phyloP scores from a whole-genome alignment of 2,329 filamentous ascomycete species.

The Stemphylium vesicarium region DNA sequence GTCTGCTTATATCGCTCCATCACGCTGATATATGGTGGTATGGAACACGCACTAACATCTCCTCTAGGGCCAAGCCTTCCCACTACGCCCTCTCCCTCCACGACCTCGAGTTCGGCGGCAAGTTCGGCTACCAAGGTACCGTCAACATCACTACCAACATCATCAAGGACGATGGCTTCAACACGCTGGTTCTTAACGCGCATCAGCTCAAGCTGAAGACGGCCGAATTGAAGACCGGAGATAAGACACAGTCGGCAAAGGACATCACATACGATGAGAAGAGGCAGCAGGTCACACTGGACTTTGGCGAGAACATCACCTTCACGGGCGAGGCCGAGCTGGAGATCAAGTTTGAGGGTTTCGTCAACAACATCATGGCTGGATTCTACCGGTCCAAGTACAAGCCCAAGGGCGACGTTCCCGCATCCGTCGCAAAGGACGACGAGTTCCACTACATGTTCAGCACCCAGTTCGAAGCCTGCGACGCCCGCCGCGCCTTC shows the following conservation, averaged over 20 bases:
- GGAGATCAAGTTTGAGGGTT: constrained; percentile 76
- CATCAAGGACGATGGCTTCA: constrained; percentile 66
- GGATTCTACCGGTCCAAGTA: constrained; percentile 96
- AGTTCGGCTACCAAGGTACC: constrained; percentile 84
- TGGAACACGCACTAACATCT: constrained; percentile 20
- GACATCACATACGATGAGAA: constrained; percentile 81
- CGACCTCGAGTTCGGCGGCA: constrained; percentile 73
- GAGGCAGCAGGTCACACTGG: constrained; percentile 81
- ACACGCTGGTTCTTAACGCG: constrained; percentile 81
- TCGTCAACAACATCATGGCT: constrained; percentile 85
- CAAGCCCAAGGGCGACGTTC: constrained; percentile 75
- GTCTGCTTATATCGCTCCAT: constrained; percentile 10
- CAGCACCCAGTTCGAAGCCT: constrained; percentile 97
- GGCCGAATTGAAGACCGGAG: constrained; percentile 66
- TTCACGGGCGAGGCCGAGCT: constrained; percentile 70
- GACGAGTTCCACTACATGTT: constrained; percentile 71
- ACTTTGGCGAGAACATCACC: constrained; percentile 75
- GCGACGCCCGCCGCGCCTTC: constrained; percentile 92
- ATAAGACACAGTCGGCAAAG: constrained; percentile 65
- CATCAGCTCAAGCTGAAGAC: constrained; percentile 79
- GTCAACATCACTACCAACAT: constrained; percentile 82
- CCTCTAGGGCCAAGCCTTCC: constrained; percentile 72
- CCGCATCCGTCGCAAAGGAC: constrained; percentile 78
- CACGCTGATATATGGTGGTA: neutral
- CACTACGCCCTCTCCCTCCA: constrained; percentile 86